Conservation (phyloP, 345 rosid genomes). For the Ceriops decandra region DNA sequence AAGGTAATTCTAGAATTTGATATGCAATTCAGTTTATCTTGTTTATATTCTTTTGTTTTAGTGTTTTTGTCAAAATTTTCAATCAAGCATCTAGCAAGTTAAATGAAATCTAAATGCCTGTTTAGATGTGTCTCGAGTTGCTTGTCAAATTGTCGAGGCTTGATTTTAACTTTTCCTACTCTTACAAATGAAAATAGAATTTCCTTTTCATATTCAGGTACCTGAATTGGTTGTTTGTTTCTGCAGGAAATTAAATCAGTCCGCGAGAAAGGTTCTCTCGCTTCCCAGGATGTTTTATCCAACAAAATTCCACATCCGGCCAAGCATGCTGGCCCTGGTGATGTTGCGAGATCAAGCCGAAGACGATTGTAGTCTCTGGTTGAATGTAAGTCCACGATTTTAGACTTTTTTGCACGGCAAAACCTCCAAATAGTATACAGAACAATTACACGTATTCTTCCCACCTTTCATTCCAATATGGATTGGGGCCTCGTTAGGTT, state of each 20-base stretch:
- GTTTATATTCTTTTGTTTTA: too few relatives aligned
- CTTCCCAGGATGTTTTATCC: slow-evolving; percentile 16
- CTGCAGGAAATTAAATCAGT: slow-evolving; percentile 47
- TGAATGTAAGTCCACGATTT: slow-evolving; percentile 12
- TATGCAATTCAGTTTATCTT: neutral
- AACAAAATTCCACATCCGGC: slow-evolving; percentile 16
- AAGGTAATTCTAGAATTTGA: neutral
- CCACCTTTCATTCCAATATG: slow-evolving; percentile 9
- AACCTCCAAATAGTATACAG: slow-evolving; percentile 3
- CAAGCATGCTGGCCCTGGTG: slow-evolving; percentile 12
- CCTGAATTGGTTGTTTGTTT: neutral
- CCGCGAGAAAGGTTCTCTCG: slow-evolving; percentile 34
- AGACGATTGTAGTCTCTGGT: slow-evolving; percentile 20
- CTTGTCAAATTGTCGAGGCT: neutral
- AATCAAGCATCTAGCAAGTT: too few relatives aligned
- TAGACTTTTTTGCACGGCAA: slow-evolving; percentile 20
- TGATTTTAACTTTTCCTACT: neutral
- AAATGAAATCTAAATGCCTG: too few relatives aligned
- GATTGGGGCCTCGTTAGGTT: slow-evolving; percentile 8
- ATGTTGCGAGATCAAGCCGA: slow-evolving; percentile 28
- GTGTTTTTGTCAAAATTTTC: too few relatives aligned
- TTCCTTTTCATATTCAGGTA: neutral
- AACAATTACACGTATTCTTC: slow-evolving; percentile 11
- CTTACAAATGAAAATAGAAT: too few relatives aligned
- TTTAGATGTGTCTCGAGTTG: neutral